These are phyloP conservation scores for Alternaria gansuensis DNA, from an alignment of 2,329 filamentous ascomycete species.

Conservation along the genomic window DNA sequence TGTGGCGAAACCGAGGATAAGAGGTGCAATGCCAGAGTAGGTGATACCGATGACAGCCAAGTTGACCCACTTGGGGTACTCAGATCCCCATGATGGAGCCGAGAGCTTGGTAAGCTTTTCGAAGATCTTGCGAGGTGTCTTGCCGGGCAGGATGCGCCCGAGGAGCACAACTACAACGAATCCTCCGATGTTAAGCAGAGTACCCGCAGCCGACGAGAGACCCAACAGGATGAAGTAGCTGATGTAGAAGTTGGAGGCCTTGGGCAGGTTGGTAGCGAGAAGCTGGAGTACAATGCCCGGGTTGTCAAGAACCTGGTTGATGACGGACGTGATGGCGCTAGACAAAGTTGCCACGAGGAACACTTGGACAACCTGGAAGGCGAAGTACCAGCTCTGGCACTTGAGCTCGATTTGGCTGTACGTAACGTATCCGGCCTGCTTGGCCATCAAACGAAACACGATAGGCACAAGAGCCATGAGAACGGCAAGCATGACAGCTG, in stretches of 20 bases:
- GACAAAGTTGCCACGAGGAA: conserved; percentile 87
- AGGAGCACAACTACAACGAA: conserved; percentile 87
- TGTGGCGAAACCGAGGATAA: conserved; percentile 58
- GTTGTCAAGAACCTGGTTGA: conserved; percentile 65
- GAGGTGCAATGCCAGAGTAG: conserved; percentile 60
- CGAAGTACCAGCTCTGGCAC: conserved; percentile 91
- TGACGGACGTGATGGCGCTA: conserved; percentile 74
- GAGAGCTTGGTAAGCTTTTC: conserved; percentile 56
- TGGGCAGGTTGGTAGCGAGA: conserved; percentile 78
- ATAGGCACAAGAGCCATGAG: conserved; percentile 58
- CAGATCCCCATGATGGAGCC: conserved; percentile 56
- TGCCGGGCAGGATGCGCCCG: conserved; percentile 64
- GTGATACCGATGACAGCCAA: conserved; percentile 57
- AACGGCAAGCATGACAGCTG: conserved; percentile 54
- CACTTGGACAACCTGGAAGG: conserved; percentile 91
- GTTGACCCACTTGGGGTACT: conserved; percentile 60
- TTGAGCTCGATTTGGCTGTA: conserved; percentile 67
- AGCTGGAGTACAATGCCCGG: conserved; percentile 69
- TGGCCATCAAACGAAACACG: conserved; percentile 52
- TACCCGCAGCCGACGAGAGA: conserved; percentile 43
- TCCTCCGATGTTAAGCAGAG: conserved; percentile 78
- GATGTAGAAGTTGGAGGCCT: conserved; percentile 92
- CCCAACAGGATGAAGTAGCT: conserved; percentile 95
- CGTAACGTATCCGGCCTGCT: conserved; percentile 52
- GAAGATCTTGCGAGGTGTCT: conserved; percentile 59